A percentile compares a stretch with the other conserved stretches of the same genome.
These are phyloP conservation scores for Fusarium abutilonis DNA, from an alignment of 2,329 filamentous ascomycete species.

Conservation along the genomic window DNA sequence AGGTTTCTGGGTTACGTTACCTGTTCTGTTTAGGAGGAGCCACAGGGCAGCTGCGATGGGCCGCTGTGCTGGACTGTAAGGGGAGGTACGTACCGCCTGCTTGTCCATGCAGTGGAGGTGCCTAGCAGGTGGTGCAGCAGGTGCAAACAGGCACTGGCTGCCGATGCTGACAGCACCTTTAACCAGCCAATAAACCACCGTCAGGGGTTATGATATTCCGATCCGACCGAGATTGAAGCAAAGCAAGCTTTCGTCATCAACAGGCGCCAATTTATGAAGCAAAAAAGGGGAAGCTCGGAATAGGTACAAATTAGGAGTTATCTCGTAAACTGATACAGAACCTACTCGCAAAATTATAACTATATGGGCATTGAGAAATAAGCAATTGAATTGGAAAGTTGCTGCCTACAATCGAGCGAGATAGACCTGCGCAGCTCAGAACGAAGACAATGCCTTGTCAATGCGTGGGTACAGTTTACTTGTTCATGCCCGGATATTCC, in stretches of 20 bases:
- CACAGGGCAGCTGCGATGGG: slow-evolving; percentile 30
- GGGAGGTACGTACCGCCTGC: slow-evolving; percentile 28
- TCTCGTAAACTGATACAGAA: background rate
- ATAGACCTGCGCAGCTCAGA: no score
- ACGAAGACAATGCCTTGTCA: no score
- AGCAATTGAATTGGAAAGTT: no score
- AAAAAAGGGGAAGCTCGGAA: slow-evolving; percentile 33
- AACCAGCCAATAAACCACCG: slow-evolving; percentile 13
- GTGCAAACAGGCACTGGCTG: background rate
- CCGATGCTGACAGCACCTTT: slow-evolving; percentile 31
- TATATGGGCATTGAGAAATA: no score
- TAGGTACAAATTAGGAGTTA: background rate
- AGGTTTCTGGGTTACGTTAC: slow-evolving; percentile 46
- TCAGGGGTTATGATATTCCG: slow-evolving; percentile 30
- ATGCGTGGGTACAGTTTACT: no score
- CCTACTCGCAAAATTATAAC: no score
- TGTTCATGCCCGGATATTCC: no score
- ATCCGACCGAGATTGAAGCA: slow-evolving; percentile 31
- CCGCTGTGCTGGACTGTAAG: slow-evolving; percentile 14
- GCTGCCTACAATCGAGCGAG: no score
- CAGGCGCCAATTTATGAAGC: slow-evolving; percentile 16
- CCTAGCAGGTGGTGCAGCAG: slow-evolving; percentile 5
- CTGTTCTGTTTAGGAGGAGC: slow-evolving; percentile 48
- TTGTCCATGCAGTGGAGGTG: background rate
- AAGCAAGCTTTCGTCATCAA: slow-evolving; percentile 29